Conservation (phyloP, 2,329 filamentous ascomycete species). For the Claviceps sp. region DNA sequence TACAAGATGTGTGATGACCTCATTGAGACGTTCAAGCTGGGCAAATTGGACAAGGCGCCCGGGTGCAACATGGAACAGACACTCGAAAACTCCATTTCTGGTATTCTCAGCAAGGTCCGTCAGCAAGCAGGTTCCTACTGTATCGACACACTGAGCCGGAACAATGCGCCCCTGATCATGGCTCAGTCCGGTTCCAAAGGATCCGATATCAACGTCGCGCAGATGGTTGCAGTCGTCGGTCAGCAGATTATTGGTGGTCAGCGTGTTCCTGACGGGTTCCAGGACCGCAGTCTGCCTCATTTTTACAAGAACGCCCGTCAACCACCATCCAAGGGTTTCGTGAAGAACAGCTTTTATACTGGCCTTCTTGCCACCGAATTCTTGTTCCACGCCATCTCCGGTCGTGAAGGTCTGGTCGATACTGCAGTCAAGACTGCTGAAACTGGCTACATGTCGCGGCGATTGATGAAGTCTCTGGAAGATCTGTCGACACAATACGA, state of each 20-base stretch:
- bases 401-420: constrained; percentile 95
- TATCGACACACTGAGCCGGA: constrained; percentile 76
- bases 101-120: constrained; percentile 83
- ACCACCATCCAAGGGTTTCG: constrained; percentile 92
- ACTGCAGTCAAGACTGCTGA: constrained; percentile 98
- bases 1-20: constrained; percentile 73
- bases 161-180: constrained; percentile 93
- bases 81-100: constrained; percentile 79
- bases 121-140: constrained; percentile 83
- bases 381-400: constrained; percentile 95
- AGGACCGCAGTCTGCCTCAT: constrained; percentile 86
- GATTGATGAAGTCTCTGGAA: constrained; percentile 94
- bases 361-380: constrained; percentile 86
- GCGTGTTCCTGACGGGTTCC: constrained; percentile 91
- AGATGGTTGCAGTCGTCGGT: constrained; percentile 95
- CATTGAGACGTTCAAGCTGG: constrained; percentile 66
- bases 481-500: constrained; percentile 91
- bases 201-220: constrained; percentile 93
- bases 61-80: constrained; percentile 89
- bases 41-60: constrained; percentile 71
- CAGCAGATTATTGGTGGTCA: constrained; percentile 94
- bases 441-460: constrained; percentile 97
- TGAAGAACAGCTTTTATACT: constrained; percentile 93
- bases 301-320: constrained; percentile 88
- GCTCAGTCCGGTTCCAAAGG: constrained; percentile 95